These are phyloP conservation scores for Rhodotorula sp. DNA, from an alignment of 1,284 basidiomycete genomes.

Conservation along the genomic window DNA sequence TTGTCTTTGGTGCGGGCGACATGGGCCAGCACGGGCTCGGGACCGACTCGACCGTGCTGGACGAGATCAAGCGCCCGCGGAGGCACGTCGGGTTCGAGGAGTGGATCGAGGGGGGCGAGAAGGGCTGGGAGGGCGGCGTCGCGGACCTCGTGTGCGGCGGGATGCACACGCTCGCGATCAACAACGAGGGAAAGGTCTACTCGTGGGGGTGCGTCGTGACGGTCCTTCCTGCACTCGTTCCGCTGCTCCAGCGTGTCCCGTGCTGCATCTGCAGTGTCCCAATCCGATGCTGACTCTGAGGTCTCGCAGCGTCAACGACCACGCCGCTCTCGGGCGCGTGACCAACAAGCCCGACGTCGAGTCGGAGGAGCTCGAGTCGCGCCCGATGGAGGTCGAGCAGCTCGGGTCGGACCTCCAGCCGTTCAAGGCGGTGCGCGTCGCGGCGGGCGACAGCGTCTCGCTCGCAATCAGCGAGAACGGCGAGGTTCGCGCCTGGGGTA, in stretches of 20 bases:
- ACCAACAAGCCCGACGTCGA: conserved; percentile 69
- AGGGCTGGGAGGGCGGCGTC: conserved; percentile 57
- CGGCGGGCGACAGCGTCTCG: conserved; percentile 50
- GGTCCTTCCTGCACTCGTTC: neutral
- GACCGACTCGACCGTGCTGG: conserved; percentile 52
- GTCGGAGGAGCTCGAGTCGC: conserved; percentile 74
- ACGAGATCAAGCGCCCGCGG: conserved; percentile 67
- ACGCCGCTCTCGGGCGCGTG: conserved; percentile 81
- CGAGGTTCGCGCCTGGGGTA: conserved; percentile 84
- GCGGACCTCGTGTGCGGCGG: conserved; percentile 76
- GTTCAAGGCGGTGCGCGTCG: conserved; percentile 71
- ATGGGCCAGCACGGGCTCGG: conserved; percentile 87
- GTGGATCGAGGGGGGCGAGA: conserved; percentile 22
- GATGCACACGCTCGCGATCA: conserved; percentile 78
- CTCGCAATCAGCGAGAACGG: conserved; percentile 55
- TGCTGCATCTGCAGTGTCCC: too few relatives aligned
- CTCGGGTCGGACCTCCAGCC: conserved; percentile 45
- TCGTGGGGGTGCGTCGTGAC: conserved; percentile 35
- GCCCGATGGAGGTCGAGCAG: conserved; percentile 67
- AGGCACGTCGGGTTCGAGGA: conserved; percentile 57
- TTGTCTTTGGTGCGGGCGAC: conserved; percentile 79
- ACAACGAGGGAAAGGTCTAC: conserved; percentile 74
- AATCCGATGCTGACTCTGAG: neutral
- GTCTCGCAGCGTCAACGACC: conserved; percentile 88
- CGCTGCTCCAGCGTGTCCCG: neutral